Base-by-base conservation (phyloP, 345 rosid genomes). In the Moricandia moricandioides region DNA sequence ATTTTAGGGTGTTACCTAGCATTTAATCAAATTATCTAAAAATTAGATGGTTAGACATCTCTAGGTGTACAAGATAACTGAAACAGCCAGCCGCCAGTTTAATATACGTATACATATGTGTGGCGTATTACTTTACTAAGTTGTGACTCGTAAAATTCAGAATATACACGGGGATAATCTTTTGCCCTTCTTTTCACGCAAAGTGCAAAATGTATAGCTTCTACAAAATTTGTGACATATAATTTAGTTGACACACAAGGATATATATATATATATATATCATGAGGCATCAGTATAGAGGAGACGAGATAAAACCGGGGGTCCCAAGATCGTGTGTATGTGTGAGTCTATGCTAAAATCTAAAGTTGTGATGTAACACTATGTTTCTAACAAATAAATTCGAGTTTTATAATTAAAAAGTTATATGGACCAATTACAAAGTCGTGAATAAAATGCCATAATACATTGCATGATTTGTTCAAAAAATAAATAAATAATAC, bases 301-400 rank as follows among this genome's bases (percentile, higher is more conserved):
- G 76, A 65, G 56, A 65, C 61, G 72, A 77, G 76, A 65, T 34
- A 33, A 65, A 77, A 57, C 72, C 71, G 67, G 72, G 76, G 76
- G 80, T 64, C 76, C 71, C 75, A 66, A 56, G 71, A 65, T 70
- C 67, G 70, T 76, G 74, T 75, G 54, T 75, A 37, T 67, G 64
- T 30, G 70, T 33, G 65, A 62, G 79, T 70, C 71, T 62, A 70
- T 56, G 76, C 76, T 77, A 70, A 70, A 77, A 64, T 77, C 61
- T 70, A 77, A 70, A 64, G 31, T 21, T 62, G 39, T 39, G 67
- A 70, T 64, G 58, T 27, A 68, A 35, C 72, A 14, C 39, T 58
- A 67, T 54, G 12, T 34, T 62, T 60, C 45, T 39, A 14, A 9
- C 24, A 24, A 51, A 65, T n/a, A 8, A 56, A 12, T 40, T 57